phyloP scores from a whole-genome alignment of 768 basidiomycete species.

The Rhodotorula paludigena region DNA sequence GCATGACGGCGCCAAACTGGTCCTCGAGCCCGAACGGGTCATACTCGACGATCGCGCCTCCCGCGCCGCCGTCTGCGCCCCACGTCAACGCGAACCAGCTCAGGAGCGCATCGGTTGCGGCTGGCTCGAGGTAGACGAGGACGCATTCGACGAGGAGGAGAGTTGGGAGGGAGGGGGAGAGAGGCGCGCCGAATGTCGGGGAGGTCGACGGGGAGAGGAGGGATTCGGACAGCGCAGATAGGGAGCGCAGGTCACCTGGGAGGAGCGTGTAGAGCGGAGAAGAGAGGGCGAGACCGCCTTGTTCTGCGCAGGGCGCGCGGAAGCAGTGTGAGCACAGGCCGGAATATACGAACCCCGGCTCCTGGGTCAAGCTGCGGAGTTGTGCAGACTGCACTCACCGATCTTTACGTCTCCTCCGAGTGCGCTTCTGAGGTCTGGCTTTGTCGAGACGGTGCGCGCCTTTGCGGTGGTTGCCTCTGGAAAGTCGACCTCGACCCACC shows the following conservation, averaged over 20 bases:
- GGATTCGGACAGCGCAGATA: conserved; percentile 51
- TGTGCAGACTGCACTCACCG: conserved; percentile 24
- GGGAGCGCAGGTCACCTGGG: conserved; percentile 67
- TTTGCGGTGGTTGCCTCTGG: conserved; percentile 77
- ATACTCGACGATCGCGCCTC: conserved; percentile 59
- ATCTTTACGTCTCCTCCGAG: conserved; percentile 52
- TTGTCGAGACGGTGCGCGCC: conserved; percentile 70
- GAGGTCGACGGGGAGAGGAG: conserved; percentile 53
- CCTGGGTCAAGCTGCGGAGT: too few species aligned
- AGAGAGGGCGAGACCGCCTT: conserved; percentile 61
- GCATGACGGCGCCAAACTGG: conserved; percentile 87
- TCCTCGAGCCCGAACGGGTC: conserved; percentile 91
- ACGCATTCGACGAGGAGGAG: conserved; percentile 90
- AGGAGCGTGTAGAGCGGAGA: conserved; percentile 64
- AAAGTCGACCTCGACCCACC: conserved; percentile 80
- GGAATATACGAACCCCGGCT: too few species aligned
- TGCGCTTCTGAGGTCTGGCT: conserved; percentile 55
- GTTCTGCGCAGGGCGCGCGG: conserved; percentile 51
- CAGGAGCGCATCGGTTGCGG: conserved; percentile 58
- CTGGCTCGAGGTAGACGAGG: conserved; percentile 74
- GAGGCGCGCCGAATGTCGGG: conserved; percentile 27
- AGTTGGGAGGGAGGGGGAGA: conserved; percentile 67
- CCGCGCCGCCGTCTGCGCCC: conserved; percentile 49
- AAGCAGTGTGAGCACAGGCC: background rate
- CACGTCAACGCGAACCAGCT: conserved; percentile 67